Evolutionary conservation across 2,329 filamentous ascomycete genomes (phyloP), one percentile per base, ranked within the genome.

Genomic region (Beauveria sp.): DNA sequence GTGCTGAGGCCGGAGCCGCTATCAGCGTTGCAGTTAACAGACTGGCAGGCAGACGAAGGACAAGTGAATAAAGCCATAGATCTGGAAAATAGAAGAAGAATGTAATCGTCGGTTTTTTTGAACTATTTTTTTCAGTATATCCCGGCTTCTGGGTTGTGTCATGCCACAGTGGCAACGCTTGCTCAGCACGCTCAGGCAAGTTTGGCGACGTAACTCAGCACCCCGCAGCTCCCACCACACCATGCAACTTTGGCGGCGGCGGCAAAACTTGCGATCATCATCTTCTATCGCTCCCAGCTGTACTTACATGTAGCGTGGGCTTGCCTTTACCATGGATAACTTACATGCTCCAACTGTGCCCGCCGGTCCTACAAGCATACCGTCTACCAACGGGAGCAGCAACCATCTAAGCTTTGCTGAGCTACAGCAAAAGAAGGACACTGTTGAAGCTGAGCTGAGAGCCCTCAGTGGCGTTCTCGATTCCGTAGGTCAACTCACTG

Each of bases 391-490:
- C 73, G 88, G 88, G 66, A 77, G 83, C 66, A 78, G 83, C 58
- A 77, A 78, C 66, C 81, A 87, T 64, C 76, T 91, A 67, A 88
- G 90, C 55, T 85, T 97, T 71, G 77, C 83, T 49, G 88, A 96
- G 77, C 84, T 98, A 57, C 90, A 95, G 71, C 82, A 83, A 40
- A 89, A 91, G 77, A 98, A 96, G 74, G 87, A 93, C 67, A 82
- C 85, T 61, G 78, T 96, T 50, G 95, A 99, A 76, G 86, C 85
- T 53, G 93, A 99, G 77, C 82, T 99, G 63, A 90, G 87, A 68
- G 90, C 92, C 16, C 80, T 98, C 9, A 87, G 93, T 63, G 82
- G 87, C 58, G 91, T 98, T 16, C 83, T 99, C n/a, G 90, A 92
- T 66, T 95, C 92, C 66, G 93, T 96, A 77, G 69, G 84, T 73